Base-by-base conservation (phyloP, 1,284 basidiomycete species). In the Puccinia hordei region DNA sequence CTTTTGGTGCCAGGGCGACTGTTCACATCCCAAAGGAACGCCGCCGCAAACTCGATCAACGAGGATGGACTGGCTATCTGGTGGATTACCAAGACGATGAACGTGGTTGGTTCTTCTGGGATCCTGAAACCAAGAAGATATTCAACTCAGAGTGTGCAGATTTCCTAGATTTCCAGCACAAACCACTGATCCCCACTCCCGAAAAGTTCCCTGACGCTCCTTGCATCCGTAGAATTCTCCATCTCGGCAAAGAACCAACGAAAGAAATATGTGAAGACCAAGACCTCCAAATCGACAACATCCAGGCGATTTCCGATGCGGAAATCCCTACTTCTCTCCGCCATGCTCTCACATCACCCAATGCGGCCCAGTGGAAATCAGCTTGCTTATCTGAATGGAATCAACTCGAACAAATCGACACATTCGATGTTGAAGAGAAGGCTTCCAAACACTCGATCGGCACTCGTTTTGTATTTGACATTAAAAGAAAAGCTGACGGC, bases 21-120 rank as follows among this genome's bases (percentile, higher is more conserved):
- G 73, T 75, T 17, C 53, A 61, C 41, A 75, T 75, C 17, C 73
- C 53, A 3, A 61, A 46, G 19, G 73, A 75, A 22, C 55, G n/a
- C 5, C 44, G 57, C 4, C 46, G 71, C 27, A 73, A 73, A 41
- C 3, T 73, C 2, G 44, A 55, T 35, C 44, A 15, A 13, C 17
- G 71, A 10, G 71, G 71, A 2, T 19, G 44, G 24, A 24, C 44
- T 24, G 22, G 22, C 8, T 33, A 22, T 30, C 24, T 72, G 2
- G 41, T 72, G 3, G 69, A 24, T 1, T 72, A 46, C 53, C 69
- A 49, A 51, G 44, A 49, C 15, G 51, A 72, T 24, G 27, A 35
- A 33, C 41, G 51, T 3, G 69, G 69, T 3, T 72, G 46, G 35
- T 51, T 33, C 33, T 72, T 72, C 24, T 72, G 35, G 35, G 24